These are phyloP conservation scores for Backusella tuberculispora DNA, from an alignment of 192 early-diverging fungal genomes.

Conservation along the genomic window DNA sequence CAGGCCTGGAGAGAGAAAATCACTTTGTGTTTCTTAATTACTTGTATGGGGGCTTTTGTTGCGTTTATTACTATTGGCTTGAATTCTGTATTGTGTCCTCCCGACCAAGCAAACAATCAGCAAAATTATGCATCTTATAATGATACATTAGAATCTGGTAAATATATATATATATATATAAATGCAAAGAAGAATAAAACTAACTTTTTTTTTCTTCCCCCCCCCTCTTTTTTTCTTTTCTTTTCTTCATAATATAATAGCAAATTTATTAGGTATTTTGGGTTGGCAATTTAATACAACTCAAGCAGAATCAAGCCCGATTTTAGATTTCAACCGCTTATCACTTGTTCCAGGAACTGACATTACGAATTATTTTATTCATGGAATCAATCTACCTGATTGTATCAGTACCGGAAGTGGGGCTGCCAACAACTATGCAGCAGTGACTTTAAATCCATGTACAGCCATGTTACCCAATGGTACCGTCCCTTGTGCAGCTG, in stretches of 20 bases:
- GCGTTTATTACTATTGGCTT: conserved; percentile 87
- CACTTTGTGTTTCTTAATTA: conserved; percentile 79
- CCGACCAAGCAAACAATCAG: conserved; percentile 49
- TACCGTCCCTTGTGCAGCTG: conserved; percentile 47
- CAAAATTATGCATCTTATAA: conserved; percentile 54
- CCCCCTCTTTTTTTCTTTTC: conserved; percentile 26
- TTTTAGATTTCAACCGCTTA: conserved; percentile 42
- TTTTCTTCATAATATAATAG: neutral
- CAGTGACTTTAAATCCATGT: conserved; percentile 48
- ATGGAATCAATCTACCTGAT: conserved; percentile 28
- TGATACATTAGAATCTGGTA: conserved; percentile 38
- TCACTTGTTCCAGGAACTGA: conserved; percentile 56
- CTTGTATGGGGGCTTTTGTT: conserved; percentile 74
- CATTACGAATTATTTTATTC: conserved; percentile 55
- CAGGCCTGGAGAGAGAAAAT: conserved; percentile 87
- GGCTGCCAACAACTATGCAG: conserved; percentile 39
- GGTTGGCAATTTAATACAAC: conserved; percentile 52
- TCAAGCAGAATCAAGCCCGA: conserved; percentile 24
- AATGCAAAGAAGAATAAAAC: neutral
- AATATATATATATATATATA: conserved; percentile 1
- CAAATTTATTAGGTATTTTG: conserved; percentile 44
- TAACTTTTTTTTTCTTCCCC: conserved; percentile 21
- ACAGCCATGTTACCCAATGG: conserved; percentile 38
- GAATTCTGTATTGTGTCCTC: conserved; percentile 62
- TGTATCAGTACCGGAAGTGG: conserved; percentile 41